Conservation (phyloP, 352 stramenopile genomes). For the Albugo candida region DNA sequence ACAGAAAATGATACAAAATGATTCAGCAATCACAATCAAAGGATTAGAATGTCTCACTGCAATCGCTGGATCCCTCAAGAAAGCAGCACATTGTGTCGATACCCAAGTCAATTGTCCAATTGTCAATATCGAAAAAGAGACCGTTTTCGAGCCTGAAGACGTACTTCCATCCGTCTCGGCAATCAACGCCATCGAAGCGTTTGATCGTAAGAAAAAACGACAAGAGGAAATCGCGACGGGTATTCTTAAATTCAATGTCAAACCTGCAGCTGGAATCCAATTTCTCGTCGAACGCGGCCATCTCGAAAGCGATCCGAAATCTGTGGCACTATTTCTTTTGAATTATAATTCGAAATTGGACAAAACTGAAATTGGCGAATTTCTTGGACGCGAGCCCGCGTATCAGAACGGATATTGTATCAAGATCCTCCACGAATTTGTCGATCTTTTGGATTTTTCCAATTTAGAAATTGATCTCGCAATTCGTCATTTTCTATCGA, state of each 20-base stretch:
- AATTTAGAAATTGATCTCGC: slow-evolving; percentile 92
- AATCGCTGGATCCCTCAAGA: slow-evolving; percentile 84
- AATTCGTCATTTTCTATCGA: slow-evolving; percentile 93
- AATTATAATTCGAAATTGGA: slow-evolving; percentile 84
- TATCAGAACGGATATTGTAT: slow-evolving; percentile 86
- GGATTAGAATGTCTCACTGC: slow-evolving; percentile 86
- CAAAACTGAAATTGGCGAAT: slow-evolving; percentile 96
- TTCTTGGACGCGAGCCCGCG: slow-evolving; percentile 91
- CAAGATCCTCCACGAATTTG: slow-evolving; percentile 92
- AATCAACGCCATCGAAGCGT: slow-evolving; percentile 72
- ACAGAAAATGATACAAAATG: slow-evolving; percentile 49
- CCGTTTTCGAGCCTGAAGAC: slow-evolving; percentile 18
- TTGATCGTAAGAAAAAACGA: slow-evolving; percentile 92
- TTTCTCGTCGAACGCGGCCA: slow-evolving; percentile 86
- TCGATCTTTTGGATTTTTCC: slow-evolving; percentile 91
- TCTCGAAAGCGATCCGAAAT: slow-evolving; percentile 77
- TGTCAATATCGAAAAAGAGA: slow-evolving; percentile 19
- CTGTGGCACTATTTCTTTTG: slow-evolving; percentile 91
- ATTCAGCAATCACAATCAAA: slow-evolving; percentile 54
- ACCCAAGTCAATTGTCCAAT: not conserved
- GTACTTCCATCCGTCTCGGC: not conserved
- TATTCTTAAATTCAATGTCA: slow-evolving; percentile 97
- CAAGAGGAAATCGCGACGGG: slow-evolving; percentile 94
- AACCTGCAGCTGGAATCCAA: slow-evolving; percentile 78
- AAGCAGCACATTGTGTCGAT: slow-evolving; percentile 66